Conservation (phyloP, 192 early-diverging fungal species). For the Coemansia sp. region DNA sequence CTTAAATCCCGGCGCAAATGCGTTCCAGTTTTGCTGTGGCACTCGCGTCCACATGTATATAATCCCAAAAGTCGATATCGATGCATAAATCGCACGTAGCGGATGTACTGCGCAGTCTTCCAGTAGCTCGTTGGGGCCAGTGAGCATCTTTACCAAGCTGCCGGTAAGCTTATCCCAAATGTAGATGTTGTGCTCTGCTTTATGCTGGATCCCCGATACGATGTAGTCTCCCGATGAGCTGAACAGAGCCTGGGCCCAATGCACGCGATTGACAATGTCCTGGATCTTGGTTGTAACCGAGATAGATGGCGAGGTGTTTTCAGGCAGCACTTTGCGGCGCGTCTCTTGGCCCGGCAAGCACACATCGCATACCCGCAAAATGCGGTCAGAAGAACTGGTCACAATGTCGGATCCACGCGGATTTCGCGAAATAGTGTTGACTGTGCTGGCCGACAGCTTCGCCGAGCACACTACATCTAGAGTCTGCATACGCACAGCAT, state of each 20-base stretch:
- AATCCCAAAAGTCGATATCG: constrained; percentile 75
- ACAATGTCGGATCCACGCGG: constrained; percentile 63
- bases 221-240: constrained; percentile 89
- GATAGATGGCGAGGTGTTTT: constrained; percentile 24
- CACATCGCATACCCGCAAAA: constrained; percentile 68
- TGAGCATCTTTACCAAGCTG: constrained; percentile 84
- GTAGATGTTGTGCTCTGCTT: constrained; percentile 91
- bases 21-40: constrained; percentile 75
- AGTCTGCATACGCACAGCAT: constrained; percentile 39
- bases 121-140: constrained; percentile 82
- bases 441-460: constrained; percentile 35
- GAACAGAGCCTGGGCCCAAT: constrained; percentile 87
- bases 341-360: constrained; percentile 19
- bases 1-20: constrained; percentile 90
- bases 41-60: constrained; percentile 92
- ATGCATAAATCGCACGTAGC: constrained; percentile 74
- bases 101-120: constrained; percentile 85
- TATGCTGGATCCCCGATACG: constrained; percentile 74
- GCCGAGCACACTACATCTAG: constrained; percentile 21
- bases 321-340: constrained; percentile 1
- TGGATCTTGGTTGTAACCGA: constrained; percentile 67
- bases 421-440: constrained; percentile 40
- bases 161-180: constrained; percentile 86
- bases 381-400: constrained; percentile 76
- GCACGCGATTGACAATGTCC: constrained; percentile 86